Evolutionary conservation across 257 asterid species (phyloP).

Genomic region (Anisodus tanguticus): DNA sequence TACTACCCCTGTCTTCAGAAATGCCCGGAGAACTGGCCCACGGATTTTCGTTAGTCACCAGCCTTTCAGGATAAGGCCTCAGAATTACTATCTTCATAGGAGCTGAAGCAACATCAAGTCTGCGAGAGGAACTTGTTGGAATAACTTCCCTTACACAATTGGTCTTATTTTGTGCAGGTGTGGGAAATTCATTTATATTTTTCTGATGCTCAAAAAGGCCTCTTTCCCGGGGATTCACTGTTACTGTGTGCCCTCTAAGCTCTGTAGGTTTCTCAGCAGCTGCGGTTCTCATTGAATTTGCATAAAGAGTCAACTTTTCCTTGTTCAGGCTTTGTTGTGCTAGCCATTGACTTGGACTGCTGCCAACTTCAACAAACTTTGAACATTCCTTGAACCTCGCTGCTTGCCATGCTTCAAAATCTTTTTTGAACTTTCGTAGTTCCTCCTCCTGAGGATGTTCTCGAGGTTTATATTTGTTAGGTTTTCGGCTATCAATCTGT

Average conservation of each 20-base stretch:
- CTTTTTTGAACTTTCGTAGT: slow-evolving; percentile 91
- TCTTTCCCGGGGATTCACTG: slow-evolving; percentile 39
- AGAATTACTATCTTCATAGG: slow-evolving; percentile 81
- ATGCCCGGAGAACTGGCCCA: slow-evolving; percentile 80
- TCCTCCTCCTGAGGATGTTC: slow-evolving; percentile 99
- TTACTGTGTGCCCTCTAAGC: slow-evolving; percentile 36
- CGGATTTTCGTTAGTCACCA: slow-evolving; percentile 53
- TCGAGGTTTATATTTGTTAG: slow-evolving; percentile 64
- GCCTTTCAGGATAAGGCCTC: slow-evolving; percentile 80
- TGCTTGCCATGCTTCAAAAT: slow-evolving; percentile 92
- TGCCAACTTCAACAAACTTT: slow-evolving; percentile 50
- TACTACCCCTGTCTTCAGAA: slow-evolving; percentile 69
- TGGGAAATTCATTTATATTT: slow-evolving; percentile 36
- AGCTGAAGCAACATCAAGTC: slow-evolving; percentile 43
- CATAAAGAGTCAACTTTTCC: slow-evolving; percentile 66
- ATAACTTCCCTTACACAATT: slow-evolving; percentile 40
- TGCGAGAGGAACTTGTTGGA: slow-evolving; percentile 34
- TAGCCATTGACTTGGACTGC: slow-evolving; percentile 65
- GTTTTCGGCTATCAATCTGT: slow-evolving; percentile 38
- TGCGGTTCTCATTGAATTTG: slow-evolving; percentile 49
- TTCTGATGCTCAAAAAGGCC: slow-evolving; percentile 40
- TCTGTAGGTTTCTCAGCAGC: slow-evolving; percentile 39
- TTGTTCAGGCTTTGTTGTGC: slow-evolving; percentile 83
- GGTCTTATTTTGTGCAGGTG: slow-evolving; percentile 44
- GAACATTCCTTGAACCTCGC: slow-evolving; percentile 73